Percentiles rank a stretch among this genome's conserved stretches.
These are phyloP conservation scores for Debaryomycetaceae sp. DNA, from an alignment of 1,139 yeast species.

Conservation along the genomic window DNA sequence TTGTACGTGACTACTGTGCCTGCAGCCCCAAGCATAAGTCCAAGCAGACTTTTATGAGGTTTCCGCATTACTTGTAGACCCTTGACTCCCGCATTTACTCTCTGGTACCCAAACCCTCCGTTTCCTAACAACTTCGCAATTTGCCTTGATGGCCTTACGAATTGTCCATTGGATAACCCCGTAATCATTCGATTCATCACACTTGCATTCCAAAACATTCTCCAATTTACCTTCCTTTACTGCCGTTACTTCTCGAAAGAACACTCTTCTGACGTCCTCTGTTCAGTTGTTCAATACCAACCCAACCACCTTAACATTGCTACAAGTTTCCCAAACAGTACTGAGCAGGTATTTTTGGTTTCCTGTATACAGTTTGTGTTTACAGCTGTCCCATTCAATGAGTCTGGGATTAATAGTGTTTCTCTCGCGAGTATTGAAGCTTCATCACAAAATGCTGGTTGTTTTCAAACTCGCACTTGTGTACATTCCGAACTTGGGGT, in stretches of 20 bases:
- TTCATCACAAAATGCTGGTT: too few relatives aligned
- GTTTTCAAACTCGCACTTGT: too few relatives aligned
- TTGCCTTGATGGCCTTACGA: background rate
- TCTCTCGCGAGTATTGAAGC: too few relatives aligned
- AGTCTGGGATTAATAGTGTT: too few relatives aligned
- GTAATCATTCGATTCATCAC: background rate
- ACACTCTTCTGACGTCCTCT: too few relatives aligned
- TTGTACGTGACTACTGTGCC: background rate
- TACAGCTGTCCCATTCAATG: too few relatives aligned
- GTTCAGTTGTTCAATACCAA: too few relatives aligned
- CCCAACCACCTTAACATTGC: background rate
- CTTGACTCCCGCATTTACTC: background rate
- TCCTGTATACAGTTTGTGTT: too few relatives aligned
- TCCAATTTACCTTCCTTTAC: too few relatives aligned
- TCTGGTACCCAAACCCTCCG: background rate
- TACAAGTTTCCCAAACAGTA: background rate
- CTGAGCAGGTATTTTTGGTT: background rate
- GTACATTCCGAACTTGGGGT: too few relatives aligned
- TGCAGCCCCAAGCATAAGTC: background rate
- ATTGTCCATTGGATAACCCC: background rate
- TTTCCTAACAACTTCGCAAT: background rate
- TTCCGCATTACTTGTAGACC: background rate
- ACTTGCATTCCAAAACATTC: too few relatives aligned
- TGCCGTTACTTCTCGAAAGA: too few relatives aligned
- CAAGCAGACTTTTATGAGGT: background rate